These are phyloP conservation scores for Golubevia pallescens DNA, from an alignment of 1,284 basidiomycete genomes.

Conservation along the genomic window DNA sequence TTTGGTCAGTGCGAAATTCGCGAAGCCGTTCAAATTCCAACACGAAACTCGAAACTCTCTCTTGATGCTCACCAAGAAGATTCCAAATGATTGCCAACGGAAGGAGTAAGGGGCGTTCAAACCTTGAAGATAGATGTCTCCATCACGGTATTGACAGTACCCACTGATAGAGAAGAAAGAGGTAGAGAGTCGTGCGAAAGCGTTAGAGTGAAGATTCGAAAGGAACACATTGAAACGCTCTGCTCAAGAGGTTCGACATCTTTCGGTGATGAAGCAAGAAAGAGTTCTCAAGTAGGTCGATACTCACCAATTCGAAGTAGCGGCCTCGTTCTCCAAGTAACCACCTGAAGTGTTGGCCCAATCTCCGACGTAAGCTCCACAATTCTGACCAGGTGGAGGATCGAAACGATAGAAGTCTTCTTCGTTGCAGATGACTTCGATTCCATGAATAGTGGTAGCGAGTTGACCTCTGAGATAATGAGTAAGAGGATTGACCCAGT, in stretches of 20 bases:
- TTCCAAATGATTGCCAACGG: constrained; percentile 37
- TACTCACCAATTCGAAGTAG: constrained; percentile 9
- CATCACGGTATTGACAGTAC: constrained; percentile 5
- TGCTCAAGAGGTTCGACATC: too few species aligned
- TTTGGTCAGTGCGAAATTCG: too few species aligned
- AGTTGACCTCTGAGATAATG: constrained; percentile 51
- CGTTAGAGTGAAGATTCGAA: too few species aligned
- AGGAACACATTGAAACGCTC: too few species aligned
- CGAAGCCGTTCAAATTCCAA: too few species aligned
- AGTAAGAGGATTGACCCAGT: constrained; percentile 8
- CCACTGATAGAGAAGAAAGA: background rate
- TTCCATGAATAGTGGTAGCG: constrained; percentile 35
- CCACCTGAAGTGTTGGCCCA: constrained; percentile 30
- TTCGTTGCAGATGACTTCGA: constrained; percentile 33
- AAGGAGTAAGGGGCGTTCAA: constrained; percentile 32
- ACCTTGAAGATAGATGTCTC: constrained; percentile 31
- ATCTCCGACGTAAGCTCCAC: constrained; percentile 31
- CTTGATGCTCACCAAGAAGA: too few species aligned
- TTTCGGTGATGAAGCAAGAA: background rate
- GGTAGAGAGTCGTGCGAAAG: background rate
- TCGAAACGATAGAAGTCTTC: constrained; percentile 40
- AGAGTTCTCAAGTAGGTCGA: constrained; percentile 35
- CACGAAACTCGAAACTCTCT: too few species aligned
- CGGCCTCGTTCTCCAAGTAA: constrained; percentile 26
- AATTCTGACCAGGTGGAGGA: constrained; percentile 34